Conservation (phyloP, 257 asterid species). For the Orobanche coerulescens region DNA sequence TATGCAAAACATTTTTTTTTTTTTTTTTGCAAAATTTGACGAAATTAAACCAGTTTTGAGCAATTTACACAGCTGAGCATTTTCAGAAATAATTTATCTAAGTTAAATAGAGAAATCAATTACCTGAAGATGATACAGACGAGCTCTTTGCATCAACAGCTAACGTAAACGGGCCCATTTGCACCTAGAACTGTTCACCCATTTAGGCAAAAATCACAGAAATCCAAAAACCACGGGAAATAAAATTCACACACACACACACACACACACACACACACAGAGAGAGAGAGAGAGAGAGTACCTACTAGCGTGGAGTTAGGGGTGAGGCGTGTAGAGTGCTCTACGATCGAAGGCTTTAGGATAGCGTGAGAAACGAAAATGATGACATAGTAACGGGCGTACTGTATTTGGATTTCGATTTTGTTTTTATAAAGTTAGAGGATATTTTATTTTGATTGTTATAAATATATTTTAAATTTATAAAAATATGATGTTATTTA, state of each 20-base stretch:
- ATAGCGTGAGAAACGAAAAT: neutral
- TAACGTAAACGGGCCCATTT: conserved; percentile 64
- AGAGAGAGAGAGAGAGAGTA: conserved; percentile 1
- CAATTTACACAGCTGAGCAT: conserved; percentile 2
- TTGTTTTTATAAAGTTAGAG: no score
- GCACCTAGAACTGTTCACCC: conserved; percentile 21
- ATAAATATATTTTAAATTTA: no score
- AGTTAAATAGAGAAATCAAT: neutral
- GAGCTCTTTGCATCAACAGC: conserved; percentile 55
- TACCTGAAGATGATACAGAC: conserved; percentile 33
- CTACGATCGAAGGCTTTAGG: no score
- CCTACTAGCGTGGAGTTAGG: neutral
- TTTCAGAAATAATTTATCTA: neutral
- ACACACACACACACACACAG: neutral
- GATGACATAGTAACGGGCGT: no score
- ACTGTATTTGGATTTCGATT: no score
- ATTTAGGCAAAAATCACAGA: no score
- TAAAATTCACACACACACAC: neutral
- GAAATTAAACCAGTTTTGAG: conserved; percentile 1
- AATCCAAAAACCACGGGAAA: neutral
- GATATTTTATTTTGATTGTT: no score
- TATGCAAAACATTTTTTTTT: conserved; percentile 1
- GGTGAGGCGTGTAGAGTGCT: no score
- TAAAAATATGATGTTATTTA: no score
- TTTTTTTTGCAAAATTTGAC: conserved; percentile 10